A percentile compares a stretch with the other conserved stretches of the same genome.
These are phyloP conservation scores for Davidsoniella virescens DNA, from an alignment of 2,329 filamentous ascomycete genomes.

Conservation along the genomic window DNA sequence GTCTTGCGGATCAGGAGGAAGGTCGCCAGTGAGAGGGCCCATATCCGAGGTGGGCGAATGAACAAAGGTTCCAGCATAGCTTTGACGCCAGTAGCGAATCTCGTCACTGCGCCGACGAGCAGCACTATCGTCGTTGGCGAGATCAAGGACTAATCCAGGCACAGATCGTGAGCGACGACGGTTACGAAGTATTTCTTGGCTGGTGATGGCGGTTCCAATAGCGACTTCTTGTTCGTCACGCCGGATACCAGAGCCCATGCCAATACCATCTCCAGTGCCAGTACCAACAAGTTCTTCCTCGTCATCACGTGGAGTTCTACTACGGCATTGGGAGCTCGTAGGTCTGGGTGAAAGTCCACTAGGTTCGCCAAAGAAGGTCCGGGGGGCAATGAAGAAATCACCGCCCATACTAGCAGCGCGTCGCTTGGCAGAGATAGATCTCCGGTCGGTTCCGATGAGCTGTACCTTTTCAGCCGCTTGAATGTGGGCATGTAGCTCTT, in stretches of 20 bases:
- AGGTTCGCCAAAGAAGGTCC: slow-evolving; percentile 12
- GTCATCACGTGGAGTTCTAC: slow-evolving; percentile 22
- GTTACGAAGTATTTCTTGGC: slow-evolving; percentile 28
- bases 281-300: slow-evolving; percentile 24
- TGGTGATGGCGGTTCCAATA: slow-evolving; percentile 47
- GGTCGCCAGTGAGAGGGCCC: slow-evolving; percentile 19
- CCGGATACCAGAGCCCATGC: not conserved
- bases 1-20: slow-evolving; percentile 19
- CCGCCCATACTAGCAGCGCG: slow-evolving; percentile 9
- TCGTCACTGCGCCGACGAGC: slow-evolving; percentile 42
- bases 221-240: slow-evolving; percentile 20
- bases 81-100: slow-evolving; percentile 47
- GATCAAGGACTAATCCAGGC: slow-evolving; percentile 32
- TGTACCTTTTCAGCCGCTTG: not conserved
- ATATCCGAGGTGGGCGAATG: slow-evolving; percentile 32
- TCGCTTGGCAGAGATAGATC: slow-evolving; percentile 1
- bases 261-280: not conserved
- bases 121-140: slow-evolving; percentile 4
- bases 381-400: slow-evolving; percentile 6
- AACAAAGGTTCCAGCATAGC: slow-evolving; percentile 32
- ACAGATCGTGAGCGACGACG: slow-evolving; percentile 44
- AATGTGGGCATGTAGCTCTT: not conserved
- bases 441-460: too few species aligned
- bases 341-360: slow-evolving; percentile 42
- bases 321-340: slow-evolving; percentile 40